phyloP scores from a whole-genome alignment of 2,329 filamentous ascomycete genomes.

The Sporothrix variecibatus region DNA sequence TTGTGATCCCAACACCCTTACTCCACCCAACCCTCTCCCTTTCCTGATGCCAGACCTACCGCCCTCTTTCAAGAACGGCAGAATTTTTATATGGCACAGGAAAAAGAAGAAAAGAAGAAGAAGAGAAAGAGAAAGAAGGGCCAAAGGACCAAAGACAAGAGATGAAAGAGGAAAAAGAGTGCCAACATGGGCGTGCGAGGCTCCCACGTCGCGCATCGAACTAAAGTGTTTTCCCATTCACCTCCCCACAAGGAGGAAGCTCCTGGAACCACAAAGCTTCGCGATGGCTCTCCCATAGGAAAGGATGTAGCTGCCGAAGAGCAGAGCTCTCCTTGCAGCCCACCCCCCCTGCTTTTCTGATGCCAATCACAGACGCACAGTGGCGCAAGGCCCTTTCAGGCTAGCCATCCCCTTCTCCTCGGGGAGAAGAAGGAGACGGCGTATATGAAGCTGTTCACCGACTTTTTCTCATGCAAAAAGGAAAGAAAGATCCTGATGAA shows the following conservation, averaged over 20 bases:
- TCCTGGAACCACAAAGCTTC: constrained; percentile 32
- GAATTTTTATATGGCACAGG: constrained; percentile 12
- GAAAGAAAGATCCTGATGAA: constrained; percentile 1
- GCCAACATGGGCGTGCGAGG: constrained; percentile 3
- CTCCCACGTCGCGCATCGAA: constrained; percentile 34
- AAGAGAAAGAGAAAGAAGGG: not conserved
- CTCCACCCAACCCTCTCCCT: not conserved
- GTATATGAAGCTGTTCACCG: constrained; percentile 34
- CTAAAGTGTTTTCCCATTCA: constrained; percentile 30
- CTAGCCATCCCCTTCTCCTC: constrained; percentile 20
- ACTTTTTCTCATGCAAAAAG: constrained; percentile 34
- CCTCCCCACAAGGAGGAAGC: not conserved
- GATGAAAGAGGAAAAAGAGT: not conserved
- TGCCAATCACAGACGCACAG: constrained; percentile 33
- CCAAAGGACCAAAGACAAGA: not conserved
- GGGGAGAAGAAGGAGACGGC: not conserved
- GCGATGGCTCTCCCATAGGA: constrained; percentile 34
- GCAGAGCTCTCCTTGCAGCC: not conserved
- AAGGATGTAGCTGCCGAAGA: not conserved
- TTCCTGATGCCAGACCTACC: not conserved
- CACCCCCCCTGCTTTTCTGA: constrained; percentile 33
- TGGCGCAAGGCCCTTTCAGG: constrained; percentile 34
- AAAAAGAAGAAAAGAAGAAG: not conserved
- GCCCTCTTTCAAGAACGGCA: constrained; percentile 14
- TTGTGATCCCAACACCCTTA: not conserved